These are phyloP conservation scores for Trametes punicea DNA, from an alignment of 768 basidiomycete species.

Conservation along the genomic window DNA sequence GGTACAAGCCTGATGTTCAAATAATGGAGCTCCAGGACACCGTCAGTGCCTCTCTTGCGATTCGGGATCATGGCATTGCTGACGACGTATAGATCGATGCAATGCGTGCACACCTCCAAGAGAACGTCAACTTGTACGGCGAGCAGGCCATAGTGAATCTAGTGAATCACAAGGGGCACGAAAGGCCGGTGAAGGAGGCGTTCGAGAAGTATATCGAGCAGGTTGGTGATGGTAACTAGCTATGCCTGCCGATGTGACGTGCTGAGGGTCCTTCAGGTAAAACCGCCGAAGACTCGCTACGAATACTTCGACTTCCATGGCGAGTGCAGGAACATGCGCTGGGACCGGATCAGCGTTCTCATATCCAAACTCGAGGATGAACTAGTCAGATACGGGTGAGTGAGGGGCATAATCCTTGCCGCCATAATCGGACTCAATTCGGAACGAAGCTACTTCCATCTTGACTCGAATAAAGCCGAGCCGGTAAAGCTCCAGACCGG, in stretches of 20 bases:
- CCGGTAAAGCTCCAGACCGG: slow-evolving; percentile 67
- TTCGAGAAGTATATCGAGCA: slow-evolving; percentile 77
- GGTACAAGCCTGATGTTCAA: slow-evolving; percentile 95
- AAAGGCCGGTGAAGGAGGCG: slow-evolving; percentile 92
- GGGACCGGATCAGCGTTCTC: slow-evolving; percentile 85
- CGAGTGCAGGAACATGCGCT: slow-evolving; percentile 92
- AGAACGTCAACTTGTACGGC: slow-evolving; percentile 73
- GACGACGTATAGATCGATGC: slow-evolving; percentile 53
- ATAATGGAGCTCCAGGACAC: slow-evolving; percentile 91
- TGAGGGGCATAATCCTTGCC: slow-evolving; percentile 1
- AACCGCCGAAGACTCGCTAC: slow-evolving; percentile 72
- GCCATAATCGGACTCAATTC: not conserved
- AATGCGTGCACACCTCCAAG: slow-evolving; percentile 68
- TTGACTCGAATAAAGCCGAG: slow-evolving; percentile 45
- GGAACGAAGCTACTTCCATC: slow-evolving; percentile 70
- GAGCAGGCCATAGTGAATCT: slow-evolving; percentile 81
- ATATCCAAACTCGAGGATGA: slow-evolving; percentile 74
- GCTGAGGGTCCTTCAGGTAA: slow-evolving; percentile 40
- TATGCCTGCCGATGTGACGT: not conserved
- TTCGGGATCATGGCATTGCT: not conserved
- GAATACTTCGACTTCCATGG: slow-evolving; percentile 97
- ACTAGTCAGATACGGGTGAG: slow-evolving; percentile 65
- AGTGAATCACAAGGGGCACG: slow-evolving; percentile 90
- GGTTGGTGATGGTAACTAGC: slow-evolving; percentile 32
- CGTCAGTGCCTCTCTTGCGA: slow-evolving; percentile 41